These are phyloP conservation scores for Cryptococcus floricola DNA, from an alignment of 1,284 basidiomycete genomes.

Conservation along the genomic window DNA sequence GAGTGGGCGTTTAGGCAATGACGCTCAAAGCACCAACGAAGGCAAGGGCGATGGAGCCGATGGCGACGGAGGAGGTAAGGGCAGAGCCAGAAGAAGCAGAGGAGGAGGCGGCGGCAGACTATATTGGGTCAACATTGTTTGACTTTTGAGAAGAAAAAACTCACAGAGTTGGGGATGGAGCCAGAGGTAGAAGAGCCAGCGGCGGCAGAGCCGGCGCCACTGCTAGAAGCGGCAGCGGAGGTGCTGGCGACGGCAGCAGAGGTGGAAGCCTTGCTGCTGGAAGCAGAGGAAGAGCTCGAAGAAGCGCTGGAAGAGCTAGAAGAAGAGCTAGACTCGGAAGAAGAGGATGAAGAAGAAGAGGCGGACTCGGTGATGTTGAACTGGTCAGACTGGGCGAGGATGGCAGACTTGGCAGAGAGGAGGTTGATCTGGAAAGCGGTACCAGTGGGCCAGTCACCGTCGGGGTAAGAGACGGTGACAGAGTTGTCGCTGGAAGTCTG, in stretches of 20 bases:
- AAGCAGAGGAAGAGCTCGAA: neutral
- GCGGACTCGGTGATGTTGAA: conserved; percentile 52
- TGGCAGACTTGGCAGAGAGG: conserved; percentile 53
- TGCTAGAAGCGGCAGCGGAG: conserved; percentile 12
- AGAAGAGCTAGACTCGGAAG: conserved; percentile 26
- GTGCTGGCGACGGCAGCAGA: neutral
- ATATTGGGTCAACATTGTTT: conserved; percentile 3
- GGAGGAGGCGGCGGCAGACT: neutral
- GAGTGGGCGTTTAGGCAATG: conserved; percentile 4
- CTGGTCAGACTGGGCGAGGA: conserved; percentile 56
- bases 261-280: conserved; percentile 4
- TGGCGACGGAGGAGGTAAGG: conserved; percentile 8
- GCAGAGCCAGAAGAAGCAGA: conserved; percentile 4
- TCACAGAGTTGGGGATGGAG: conserved; percentile 1
- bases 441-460: conserved; percentile 42
- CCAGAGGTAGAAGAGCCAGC: conserved; percentile 8
- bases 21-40: conserved; percentile 20
- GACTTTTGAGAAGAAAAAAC: neutral
- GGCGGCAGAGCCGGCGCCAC: conserved; percentile 3
- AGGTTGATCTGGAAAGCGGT: conserved; percentile 62
- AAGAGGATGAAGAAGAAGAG: conserved; percentile 25
- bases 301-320: conserved; percentile 1
- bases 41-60: conserved; percentile 20
- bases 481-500: conserved; percentile 33
- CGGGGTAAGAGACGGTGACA: conserved; percentile 25